These are phyloP conservation scores for Cadophora malorum DNA, from an alignment of 2,329 filamentous ascomycete species.

Conservation along the genomic window DNA sequence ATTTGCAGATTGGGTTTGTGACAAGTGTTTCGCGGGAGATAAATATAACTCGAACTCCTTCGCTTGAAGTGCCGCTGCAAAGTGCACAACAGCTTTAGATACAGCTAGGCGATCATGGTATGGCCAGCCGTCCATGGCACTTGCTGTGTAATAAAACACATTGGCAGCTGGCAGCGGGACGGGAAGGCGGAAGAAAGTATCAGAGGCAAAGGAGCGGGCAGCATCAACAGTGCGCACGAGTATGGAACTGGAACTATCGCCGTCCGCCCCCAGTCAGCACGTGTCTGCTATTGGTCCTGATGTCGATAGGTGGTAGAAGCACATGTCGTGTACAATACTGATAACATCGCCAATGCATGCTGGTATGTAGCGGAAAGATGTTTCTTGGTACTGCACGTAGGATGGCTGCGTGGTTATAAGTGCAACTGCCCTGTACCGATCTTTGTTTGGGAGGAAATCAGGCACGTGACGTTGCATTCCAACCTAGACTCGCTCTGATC, in stretches of 20 bases:
- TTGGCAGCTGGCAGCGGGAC: conserved; percentile 9
- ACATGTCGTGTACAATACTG: not conserved
- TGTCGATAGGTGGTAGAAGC: not conserved
- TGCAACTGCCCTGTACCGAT: not conserved
- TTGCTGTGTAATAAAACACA: not conserved
- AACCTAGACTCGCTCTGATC: not conserved
- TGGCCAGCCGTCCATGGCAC: not conserved
- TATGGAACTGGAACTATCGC: not conserved
- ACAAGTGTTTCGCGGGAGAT: conserved; percentile 5
- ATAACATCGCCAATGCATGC: not conserved
- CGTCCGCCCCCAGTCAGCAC: not conserved
- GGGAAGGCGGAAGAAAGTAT: conserved; percentile 3
- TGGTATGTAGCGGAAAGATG: not conserved
- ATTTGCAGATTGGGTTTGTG: conserved; percentile 4
- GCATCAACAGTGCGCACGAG: not conserved
- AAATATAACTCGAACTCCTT: conserved; percentile 17
- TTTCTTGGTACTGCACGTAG: not conserved
- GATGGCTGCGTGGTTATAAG: not conserved
- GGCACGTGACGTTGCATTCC: not conserved
- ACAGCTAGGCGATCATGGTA: not conserved
- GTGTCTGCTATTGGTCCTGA: not conserved
- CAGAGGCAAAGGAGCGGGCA: not conserved
- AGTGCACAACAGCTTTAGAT: not conserved
- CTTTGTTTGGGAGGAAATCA: not conserved
- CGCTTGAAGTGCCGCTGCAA: conserved; percentile 14